A percentile compares a stretch with the other conserved stretches of the same genome.
Conservation (phyloP, 768 basidiomycete genomes). For the Lentinula edodes region DNA sequence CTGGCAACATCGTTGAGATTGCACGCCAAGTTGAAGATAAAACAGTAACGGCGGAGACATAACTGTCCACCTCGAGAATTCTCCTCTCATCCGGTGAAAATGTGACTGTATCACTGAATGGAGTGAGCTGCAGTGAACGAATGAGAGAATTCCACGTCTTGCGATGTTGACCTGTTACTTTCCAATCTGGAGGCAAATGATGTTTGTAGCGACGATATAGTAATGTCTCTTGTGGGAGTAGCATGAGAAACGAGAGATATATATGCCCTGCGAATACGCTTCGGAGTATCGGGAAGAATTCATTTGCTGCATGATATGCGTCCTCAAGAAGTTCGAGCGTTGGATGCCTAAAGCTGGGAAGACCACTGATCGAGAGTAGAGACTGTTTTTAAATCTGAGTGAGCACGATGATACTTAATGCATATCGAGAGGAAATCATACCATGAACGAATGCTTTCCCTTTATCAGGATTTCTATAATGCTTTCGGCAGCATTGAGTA, state of each 20-base stretch:
- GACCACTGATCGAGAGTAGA: not conserved
- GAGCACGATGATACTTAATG: not conserved
- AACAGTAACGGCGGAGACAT: not conserved
- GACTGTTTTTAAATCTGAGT: no score
- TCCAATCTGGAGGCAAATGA: not conserved
- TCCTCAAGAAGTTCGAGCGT: not conserved
- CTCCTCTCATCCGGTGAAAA: not conserved
- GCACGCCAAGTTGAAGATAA: not conserved
- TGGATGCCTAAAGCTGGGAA: not conserved
- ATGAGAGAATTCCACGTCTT: not conserved
- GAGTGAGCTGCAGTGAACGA: not conserved
- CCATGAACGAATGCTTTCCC: not conserved
- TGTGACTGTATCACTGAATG: not conserved
- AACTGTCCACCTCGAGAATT: not conserved
- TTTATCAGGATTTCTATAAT: not conserved
- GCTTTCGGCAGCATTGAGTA: not conserved
- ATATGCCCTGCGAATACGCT: not conserved
- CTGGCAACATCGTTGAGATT: not conserved
- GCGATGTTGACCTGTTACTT: not conserved
- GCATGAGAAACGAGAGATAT: not conserved
- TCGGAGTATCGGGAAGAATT: not conserved
- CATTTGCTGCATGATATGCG: constrained; percentile 1
- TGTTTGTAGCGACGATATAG: not conserved
- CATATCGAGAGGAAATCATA: not conserved
- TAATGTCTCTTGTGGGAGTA: not conserved